Evolutionary conservation across 1,284 basidiomycete species (phyloP).

Genomic region (Cystobasidium slooffiae): DNA sequence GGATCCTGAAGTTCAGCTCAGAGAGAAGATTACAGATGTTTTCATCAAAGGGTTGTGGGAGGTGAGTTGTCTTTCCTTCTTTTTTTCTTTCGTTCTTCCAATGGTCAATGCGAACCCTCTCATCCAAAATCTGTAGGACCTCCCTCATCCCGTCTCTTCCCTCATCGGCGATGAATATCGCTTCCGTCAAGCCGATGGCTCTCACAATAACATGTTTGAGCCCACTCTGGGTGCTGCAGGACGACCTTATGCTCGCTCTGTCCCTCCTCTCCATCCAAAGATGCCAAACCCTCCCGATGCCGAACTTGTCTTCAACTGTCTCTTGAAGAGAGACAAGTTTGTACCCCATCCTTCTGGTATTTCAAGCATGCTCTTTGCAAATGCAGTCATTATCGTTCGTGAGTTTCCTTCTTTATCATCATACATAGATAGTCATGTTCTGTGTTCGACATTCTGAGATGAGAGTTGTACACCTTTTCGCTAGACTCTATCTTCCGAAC

Average conservation of each 20-base stretch:
- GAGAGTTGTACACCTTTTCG: background rate
- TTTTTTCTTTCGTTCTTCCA: background rate
- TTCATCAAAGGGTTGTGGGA: conserved; percentile 30
- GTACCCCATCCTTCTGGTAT: conserved; percentile 67
- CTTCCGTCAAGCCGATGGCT: conserved; percentile 47
- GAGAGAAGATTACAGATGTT: conserved; percentile 4
- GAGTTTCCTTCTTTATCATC: background rate
- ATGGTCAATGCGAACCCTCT: background rate
- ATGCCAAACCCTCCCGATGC: conserved; percentile 67
- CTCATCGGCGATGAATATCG: conserved; percentile 23
- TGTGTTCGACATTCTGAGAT: background rate
- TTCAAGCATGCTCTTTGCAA: conserved; percentile 63
- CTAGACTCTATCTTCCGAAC: conserved; percentile 72
- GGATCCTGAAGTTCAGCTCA: conserved; percentile 9
- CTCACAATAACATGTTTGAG: conserved; percentile 46
- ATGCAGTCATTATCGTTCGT: conserved; percentile 74
- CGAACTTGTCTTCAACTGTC: conserved; percentile 75
- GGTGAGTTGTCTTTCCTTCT: conserved; percentile 11
- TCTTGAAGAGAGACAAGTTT: conserved; percentile 68
- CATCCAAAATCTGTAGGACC: conserved; percentile 1
- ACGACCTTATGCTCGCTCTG: conserved; percentile 48
- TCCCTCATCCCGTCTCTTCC: conserved; percentile 28
- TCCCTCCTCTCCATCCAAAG: conserved; percentile 44
- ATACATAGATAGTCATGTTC: background rate
- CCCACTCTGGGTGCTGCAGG: conserved; percentile 46